phyloP scores from a whole-genome alignment of 805 yeast genomes.

The Spencermartinsiella europaea region DNA sequence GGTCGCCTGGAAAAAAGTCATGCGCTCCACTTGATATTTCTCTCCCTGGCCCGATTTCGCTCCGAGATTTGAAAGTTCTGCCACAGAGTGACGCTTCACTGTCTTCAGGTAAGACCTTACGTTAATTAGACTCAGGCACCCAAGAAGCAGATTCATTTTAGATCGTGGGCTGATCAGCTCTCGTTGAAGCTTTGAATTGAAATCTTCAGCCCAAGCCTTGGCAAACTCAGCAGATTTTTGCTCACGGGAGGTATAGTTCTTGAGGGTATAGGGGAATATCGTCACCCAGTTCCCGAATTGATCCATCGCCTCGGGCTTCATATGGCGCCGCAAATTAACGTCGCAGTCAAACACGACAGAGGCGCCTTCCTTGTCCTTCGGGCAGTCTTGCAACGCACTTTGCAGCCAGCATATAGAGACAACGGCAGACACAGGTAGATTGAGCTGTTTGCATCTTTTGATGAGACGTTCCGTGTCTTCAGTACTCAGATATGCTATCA shows the following conservation, averaged over 20 bases:
- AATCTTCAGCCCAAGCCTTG: conserved; percentile 1
- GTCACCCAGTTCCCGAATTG: conserved; percentile 16
- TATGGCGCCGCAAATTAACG: conserved; percentile 16
- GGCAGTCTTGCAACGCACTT: not conserved
- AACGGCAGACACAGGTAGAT: conserved; percentile 12
- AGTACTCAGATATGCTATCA: conserved; percentile 4
- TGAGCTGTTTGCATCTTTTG: conserved; percentile 1
- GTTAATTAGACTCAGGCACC: conserved; percentile 13
- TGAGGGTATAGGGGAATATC: conserved; percentile 3
- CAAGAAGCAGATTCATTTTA: conserved; percentile 5
- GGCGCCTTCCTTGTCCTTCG: conserved; percentile 7
- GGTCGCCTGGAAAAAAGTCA: conserved; percentile 16
- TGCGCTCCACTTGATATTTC: conserved; percentile 4
- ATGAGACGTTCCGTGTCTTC: conserved; percentile 8
- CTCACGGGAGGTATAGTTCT: not conserved
- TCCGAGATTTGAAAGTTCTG: conserved; percentile 21
- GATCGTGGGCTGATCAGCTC: not conserved
- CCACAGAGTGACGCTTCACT: conserved; percentile 6
- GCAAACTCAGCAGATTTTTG: not conserved
- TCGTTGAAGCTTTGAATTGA: not conserved
- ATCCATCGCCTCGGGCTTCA: not conserved
- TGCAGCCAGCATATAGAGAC: conserved; percentile 11
- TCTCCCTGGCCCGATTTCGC: not conserved
- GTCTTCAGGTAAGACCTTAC: conserved; percentile 8
- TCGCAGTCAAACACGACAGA: conserved; percentile 10